Percentiles rank a stretch among this genome's conserved stretches.
Evolutionary conservation across 371 early-diverging fungal genomes (phyloP).

Genomic region (Mucor mucedo): DNA sequence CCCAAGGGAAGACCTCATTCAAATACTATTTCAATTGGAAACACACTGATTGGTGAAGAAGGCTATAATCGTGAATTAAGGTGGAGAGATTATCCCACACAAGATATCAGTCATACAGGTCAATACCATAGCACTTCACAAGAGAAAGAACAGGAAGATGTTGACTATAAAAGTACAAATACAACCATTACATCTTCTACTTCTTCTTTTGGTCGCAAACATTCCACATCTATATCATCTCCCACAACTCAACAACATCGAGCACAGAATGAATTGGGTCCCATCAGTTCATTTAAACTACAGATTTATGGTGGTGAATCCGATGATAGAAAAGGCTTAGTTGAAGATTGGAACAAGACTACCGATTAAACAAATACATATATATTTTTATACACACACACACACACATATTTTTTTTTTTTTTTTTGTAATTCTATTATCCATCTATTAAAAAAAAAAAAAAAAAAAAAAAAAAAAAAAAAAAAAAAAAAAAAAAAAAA

Average conservation of each 20-base stretch:
- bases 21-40: constrained; percentile 30
- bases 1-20: constrained; percentile 17
- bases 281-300: constrained; percentile 23
- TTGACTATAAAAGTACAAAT: neutral
- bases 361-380: too few relatives aligned
- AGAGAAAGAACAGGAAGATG: neutral
- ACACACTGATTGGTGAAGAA: constrained; percentile 27
- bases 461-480: constrained; percentile 6
- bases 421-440: neutral
- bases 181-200: constrained; percentile 1
- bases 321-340: constrained; percentile 27
- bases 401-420: neutral
- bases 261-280: constrained; percentile 37
- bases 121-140: constrained; percentile 1
- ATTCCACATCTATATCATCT: constrained; percentile 9
- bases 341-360: constrained; percentile 12
- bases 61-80: constrained; percentile 25
- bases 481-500: constrained; percentile 9
- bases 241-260: constrained; percentile 18
- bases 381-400: neutral
- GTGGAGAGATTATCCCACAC: constrained; percentile 19
- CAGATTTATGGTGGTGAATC: constrained; percentile 22
- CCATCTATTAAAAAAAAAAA: neutral
- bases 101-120: neutral
- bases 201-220: constrained; percentile 9